Percentiles rank a stretch among this genome's conserved stretches.
These are phyloP conservation scores for Populus alba DNA, from an alignment of 345 rosid genomes.

Conservation along the genomic window DNA sequence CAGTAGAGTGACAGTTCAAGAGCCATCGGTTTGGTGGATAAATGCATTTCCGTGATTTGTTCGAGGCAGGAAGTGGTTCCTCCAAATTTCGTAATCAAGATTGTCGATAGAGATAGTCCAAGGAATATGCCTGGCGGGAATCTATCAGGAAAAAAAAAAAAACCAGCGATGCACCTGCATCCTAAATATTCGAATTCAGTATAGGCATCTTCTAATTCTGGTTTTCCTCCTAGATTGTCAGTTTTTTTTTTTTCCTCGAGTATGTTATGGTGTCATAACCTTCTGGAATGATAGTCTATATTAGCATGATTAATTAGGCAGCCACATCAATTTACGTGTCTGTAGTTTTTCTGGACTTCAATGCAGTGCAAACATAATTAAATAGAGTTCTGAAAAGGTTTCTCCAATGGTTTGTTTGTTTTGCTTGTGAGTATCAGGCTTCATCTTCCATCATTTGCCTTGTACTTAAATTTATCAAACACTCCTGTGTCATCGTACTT, in stretches of 20 bases:
- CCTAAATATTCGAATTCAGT: background rate
- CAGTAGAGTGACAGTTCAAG: slow-evolving; percentile 75
- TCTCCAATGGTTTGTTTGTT: background rate
- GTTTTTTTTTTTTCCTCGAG: too few species aligned
- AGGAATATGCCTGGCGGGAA: slow-evolving; percentile 70
- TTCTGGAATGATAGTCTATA: too few species aligned
- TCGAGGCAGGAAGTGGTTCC: slow-evolving; percentile 89
- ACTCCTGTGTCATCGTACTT: too few species aligned
- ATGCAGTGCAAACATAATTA: too few species aligned
- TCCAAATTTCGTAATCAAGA: slow-evolving; percentile 79
- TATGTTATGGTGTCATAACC: too few species aligned
- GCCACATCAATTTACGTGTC: background rate
- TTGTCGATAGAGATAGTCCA: slow-evolving; percentile 75
- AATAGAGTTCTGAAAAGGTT: background rate
- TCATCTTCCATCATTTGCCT: background rate
- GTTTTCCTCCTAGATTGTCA: background rate
- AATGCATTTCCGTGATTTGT: slow-evolving; percentile 76
- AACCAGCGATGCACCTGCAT: background rate
- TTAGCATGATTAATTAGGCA: background rate
- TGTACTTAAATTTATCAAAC: too few species aligned
- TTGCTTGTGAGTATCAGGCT: background rate
- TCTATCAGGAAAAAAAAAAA: slow-evolving; percentile 36
- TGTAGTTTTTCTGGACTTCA: too few species aligned
- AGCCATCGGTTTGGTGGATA: slow-evolving; percentile 69
- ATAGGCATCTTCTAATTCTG: background rate